Base-by-base conservation (phyloP, 1,139 yeast genomes). In the Blastobotrys aristatus region DNA sequence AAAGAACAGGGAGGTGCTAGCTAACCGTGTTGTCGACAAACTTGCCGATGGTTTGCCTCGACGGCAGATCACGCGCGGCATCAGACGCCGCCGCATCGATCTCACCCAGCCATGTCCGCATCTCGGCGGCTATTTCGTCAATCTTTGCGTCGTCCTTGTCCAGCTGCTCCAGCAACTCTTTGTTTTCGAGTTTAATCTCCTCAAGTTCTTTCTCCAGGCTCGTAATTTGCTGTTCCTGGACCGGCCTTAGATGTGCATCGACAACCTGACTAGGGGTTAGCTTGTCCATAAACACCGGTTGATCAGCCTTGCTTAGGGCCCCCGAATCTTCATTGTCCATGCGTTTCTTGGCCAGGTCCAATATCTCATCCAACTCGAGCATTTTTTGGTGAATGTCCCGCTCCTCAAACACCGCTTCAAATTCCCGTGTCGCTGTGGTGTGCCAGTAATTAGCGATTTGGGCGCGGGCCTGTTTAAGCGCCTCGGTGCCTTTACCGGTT, bases 381-480 rank as follows among this genome's bases (percentile, higher is more conserved):
- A 88, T 66, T 56, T 81, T 84, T 32, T 50, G 53, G 50, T 78
- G 72, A 1, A 85, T 70, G 24, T 79, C 73, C 33, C 89, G 69
- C 53, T 87, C 95, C 11, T 69, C 63, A 58, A 79, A 81, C 2
- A 87, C 83, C 38, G 79, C 74, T 6, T 77, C 77, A 54, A 86
- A 84, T 62, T 87, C 95, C 33, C 73, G 69, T 47, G 72, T 62
- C 1, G 88, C 76, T 26, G 77, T 75, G 11, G 69, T 66, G 37
- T 71, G 71, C 86, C 92, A 84, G 54, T 79, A 80, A 29, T 74
- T 74, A 8, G 74, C 66, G 17, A 86, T 75, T 59, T 84, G 92
- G 4, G 69, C 64, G 47, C 84, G 71, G 2, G 89, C 84, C 34
- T 74, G 75, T 29, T 75, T 74, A 16, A 87, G 65, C 1, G 78